These are phyloP conservation scores for Phytophthora agathidicida DNA, from an alignment of 352 stramenopile genomes.

Conservation along the genomic window DNA sequence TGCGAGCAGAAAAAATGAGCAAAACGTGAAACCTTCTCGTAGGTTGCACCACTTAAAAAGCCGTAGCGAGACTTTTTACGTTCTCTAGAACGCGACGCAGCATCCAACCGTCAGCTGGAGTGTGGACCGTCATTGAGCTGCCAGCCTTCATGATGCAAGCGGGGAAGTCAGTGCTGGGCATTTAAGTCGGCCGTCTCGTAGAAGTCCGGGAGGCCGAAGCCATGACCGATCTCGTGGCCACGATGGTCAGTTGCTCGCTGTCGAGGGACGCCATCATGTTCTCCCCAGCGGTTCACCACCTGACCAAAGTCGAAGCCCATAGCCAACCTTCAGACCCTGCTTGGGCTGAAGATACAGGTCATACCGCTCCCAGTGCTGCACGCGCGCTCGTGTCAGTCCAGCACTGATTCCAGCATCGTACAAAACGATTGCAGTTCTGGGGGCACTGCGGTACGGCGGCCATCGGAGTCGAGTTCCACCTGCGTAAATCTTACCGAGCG, in stretches of 20 bases:
- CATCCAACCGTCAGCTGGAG: slow-evolving; percentile 16
- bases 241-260: slow-evolving; percentile 15
- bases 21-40: no score
- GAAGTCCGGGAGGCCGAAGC: slow-evolving; percentile 14
- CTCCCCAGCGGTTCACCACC: slow-evolving; percentile 18
- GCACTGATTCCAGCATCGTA: slow-evolving; percentile 7
- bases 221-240: slow-evolving; percentile 44
- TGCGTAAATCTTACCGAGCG: slow-evolving; percentile 35
- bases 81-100: slow-evolving; percentile 15
- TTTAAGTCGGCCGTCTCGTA: not conserved
- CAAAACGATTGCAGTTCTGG: slow-evolving; percentile 29
- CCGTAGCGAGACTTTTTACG: slow-evolving; percentile 13
- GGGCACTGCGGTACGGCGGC: slow-evolving; percentile 30
- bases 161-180: slow-evolving; percentile 1
- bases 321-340: slow-evolving; percentile 18
- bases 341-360: slow-evolving; percentile 36
- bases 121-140: slow-evolving; percentile 12
- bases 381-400: slow-evolving; percentile 28
- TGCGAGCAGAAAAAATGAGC: no score
- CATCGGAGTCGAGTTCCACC: slow-evolving; percentile 21
- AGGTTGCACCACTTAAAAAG: no score
- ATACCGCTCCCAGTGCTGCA: slow-evolving; percentile 18
- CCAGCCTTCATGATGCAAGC: slow-evolving; percentile 8
- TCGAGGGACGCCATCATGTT: slow-evolving; percentile 30
- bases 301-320: slow-evolving; percentile 11